phyloP scores from a whole-genome alignment of 768 basidiomycete species.

The Suillus clintonianus region DNA sequence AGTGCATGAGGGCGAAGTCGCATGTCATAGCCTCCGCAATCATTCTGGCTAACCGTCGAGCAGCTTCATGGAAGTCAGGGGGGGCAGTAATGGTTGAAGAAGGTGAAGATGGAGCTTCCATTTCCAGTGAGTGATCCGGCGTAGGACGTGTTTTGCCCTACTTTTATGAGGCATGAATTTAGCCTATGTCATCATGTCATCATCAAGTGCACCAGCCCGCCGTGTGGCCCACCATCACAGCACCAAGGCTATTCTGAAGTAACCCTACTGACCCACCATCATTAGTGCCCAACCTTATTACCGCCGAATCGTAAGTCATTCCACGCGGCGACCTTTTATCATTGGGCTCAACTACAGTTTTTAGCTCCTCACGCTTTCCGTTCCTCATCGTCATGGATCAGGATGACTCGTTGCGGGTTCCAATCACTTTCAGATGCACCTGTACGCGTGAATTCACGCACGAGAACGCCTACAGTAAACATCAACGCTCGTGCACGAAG shows the following conservation, averaged over 20 bases:
- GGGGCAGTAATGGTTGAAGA: neutral
- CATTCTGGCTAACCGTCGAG: neutral
- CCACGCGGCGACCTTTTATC: no score
- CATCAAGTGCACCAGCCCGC: neutral
- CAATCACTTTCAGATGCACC: neutral
- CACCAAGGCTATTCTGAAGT: no score
- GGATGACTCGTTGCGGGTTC: neutral
- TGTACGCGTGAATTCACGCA: neutral
- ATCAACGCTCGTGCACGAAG: neutral
- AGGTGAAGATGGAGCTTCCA: constrained; percentile 1
- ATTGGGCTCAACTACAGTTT: neutral
- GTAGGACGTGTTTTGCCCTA: no score
- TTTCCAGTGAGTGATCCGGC: neutral
- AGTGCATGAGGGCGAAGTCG: neutral
- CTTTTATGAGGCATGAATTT: neutral
- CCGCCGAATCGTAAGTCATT: no score
- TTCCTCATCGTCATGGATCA: neutral
- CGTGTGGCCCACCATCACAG: neutral
- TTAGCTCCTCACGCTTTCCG: neutral
- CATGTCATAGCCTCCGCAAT: neutral
- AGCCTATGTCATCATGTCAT: neutral
- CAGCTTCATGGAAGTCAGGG: neutral
- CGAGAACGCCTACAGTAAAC: neutral
- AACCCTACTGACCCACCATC: no score
- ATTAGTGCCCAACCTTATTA: neutral